phyloP scores from a whole-genome alignment of 2,329 filamentous ascomycete species.

The Penicillium sumatraense region DNA sequence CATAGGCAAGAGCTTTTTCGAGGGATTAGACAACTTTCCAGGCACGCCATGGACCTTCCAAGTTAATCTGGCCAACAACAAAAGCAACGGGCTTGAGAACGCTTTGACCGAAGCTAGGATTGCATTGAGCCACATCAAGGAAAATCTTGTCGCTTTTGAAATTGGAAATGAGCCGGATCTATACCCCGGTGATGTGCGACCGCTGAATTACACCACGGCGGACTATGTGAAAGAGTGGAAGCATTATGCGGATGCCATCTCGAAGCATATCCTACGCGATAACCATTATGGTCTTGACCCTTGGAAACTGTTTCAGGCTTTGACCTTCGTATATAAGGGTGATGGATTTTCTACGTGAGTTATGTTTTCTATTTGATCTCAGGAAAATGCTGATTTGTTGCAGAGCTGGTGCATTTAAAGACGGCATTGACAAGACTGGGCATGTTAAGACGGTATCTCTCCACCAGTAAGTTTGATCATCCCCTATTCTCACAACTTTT shows the following conservation, averaged over 20 bases:
- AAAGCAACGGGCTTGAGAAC: slow-evolving; percentile 13
- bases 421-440: slow-evolving; percentile 10
- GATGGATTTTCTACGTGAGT: slow-evolving; percentile 11
- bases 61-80: slow-evolving; percentile 19
- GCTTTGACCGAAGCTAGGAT: slow-evolving; percentile 12
- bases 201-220: slow-evolving; percentile 7
- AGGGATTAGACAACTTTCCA: slow-evolving; percentile 18
- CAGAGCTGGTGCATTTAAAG: slow-evolving; percentile 10
- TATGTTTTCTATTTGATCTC: background rate
- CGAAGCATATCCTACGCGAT: slow-evolving; percentile 8
- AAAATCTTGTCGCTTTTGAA: slow-evolving; percentile 34
- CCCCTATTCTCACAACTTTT: background rate
- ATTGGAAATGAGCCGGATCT: slow-evolving; percentile 37
- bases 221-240: slow-evolving; percentile 18
- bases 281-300: slow-evolving; percentile 16
- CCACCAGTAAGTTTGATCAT: slow-evolving; percentile 7
- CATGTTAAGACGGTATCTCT: slow-evolving; percentile 15
- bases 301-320: slow-evolving; percentile 17
- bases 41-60: slow-evolving; percentile 18
- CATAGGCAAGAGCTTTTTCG: slow-evolving; percentile 12
- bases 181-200: slow-evolving; percentile 20
- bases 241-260: slow-evolving; percentile 16
- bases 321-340: slow-evolving; percentile 12
- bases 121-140: slow-evolving; percentile 17
- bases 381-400: background rate